Evolutionary conservation across 345 rosid genomes (phyloP).

Genomic region (Capsella bursapastoris): DNA sequence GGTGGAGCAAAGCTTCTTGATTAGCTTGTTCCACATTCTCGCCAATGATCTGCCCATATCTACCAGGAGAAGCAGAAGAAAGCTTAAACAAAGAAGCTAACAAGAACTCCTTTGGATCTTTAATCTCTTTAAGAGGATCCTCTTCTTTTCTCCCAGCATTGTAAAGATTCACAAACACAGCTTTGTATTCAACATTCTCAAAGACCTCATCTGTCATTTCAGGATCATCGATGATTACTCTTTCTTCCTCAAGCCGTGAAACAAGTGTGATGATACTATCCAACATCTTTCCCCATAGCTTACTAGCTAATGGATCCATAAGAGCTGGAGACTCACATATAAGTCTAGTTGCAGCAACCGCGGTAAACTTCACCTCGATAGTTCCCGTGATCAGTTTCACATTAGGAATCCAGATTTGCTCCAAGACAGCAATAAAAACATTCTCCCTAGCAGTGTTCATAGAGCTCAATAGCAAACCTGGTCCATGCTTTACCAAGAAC

Average conservation of each 20-base stretch:
- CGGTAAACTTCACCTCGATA: conserved; percentile 71
- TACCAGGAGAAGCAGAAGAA: conserved; percentile 67
- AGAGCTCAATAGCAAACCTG: conserved; percentile 60
- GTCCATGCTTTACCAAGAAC: conserved; percentile 83
- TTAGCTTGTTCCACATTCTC: conserved; percentile 73
- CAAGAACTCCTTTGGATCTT: conserved; percentile 77
- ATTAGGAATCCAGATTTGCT: conserved; percentile 86
- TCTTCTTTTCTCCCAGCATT: conserved; percentile 88
- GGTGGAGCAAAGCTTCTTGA: conserved; percentile 66
- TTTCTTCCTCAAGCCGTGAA: conserved; percentile 76
- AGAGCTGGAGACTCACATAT: conserved; percentile 73
- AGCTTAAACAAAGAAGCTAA: conserved; percentile 65
- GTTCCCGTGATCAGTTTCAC: conserved; percentile 69
- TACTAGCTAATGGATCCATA: conserved; percentile 62
- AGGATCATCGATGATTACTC: conserved; percentile 72
- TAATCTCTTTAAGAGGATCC: conserved; percentile 77
- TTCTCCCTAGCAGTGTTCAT: conserved; percentile 76
- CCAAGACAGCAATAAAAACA: conserved; percentile 59
- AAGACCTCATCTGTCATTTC: conserved; percentile 79
- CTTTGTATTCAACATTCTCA: conserved; percentile 77
- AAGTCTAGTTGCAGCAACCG: conserved; percentile 78
- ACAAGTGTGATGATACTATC: conserved; percentile 82
- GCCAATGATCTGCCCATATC: conserved; percentile 66
- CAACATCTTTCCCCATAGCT: conserved; percentile 76
- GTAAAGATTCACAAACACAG: conserved; percentile 71